Percentiles rank a stretch among this genome's conserved stretches.
Conservation (phyloP, 2,329 filamentous ascomycete species). For the Curvularia spicifera region DNA sequence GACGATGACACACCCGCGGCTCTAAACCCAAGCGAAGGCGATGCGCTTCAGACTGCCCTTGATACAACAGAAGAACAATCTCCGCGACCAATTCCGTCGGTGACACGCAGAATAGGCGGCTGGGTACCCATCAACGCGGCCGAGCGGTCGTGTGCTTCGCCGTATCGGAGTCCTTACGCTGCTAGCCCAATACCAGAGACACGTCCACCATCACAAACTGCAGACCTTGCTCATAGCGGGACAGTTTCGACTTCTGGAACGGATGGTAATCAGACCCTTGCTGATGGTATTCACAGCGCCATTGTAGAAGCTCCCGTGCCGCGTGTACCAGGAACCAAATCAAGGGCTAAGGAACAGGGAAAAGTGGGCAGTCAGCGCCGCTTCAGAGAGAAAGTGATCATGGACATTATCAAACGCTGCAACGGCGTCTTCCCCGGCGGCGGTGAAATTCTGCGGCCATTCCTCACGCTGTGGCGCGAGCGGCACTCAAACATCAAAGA, state of each 20-base stretch:
- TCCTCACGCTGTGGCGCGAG: conserved; percentile 60
- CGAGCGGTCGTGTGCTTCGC: not conserved
- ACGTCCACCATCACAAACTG: not conserved
- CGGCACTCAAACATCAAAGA: conserved; percentile 45
- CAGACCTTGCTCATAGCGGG: not conserved
- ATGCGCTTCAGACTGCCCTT: not conserved
- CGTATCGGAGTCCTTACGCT: conserved; percentile 32
- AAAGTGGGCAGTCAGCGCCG: conserved; percentile 24
- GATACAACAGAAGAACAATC: not conserved
- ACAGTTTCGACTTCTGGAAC: not conserved
- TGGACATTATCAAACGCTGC: conserved; percentile 61
- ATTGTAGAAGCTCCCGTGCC: conserved; percentile 12
- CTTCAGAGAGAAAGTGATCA: conserved; percentile 54
- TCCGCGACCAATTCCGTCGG: not conserved
- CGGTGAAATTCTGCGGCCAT: conserved; percentile 62
- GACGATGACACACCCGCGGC: not conserved
- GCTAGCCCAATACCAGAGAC: conserved; percentile 4
- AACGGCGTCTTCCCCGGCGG: conserved; percentile 63
- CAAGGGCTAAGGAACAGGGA: conserved; percentile 12
- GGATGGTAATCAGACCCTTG: not conserved
- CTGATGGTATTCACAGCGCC: conserved; percentile 5
- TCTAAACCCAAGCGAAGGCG: not conserved
- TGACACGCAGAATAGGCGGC: conserved; percentile 6
- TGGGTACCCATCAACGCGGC: conserved; percentile 32
- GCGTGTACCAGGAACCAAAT: conserved; percentile 13